Percentiles rank a stretch among this genome's conserved stretches.
These are phyloP conservation scores for Chaetomiaceae sp. DNA, from an alignment of 2,329 filamentous ascomycete genomes.

Conservation along the genomic window DNA sequence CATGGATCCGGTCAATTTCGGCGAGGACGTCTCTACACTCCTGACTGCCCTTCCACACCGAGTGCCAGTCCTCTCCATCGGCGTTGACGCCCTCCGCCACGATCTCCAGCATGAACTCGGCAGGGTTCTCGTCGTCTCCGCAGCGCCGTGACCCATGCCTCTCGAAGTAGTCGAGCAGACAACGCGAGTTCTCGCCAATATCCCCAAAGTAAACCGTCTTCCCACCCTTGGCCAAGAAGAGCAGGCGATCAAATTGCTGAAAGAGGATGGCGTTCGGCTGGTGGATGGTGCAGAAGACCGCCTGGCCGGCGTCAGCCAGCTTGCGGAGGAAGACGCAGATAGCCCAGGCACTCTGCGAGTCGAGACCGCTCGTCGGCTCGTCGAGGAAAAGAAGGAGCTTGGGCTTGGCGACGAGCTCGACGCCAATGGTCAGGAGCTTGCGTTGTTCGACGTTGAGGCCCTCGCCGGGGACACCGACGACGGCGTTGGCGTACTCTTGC, in stretches of 20 bases:
- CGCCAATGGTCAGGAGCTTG: slow-evolving; percentile 57
- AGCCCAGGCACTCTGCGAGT: slow-evolving; percentile 69
- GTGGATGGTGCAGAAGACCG: slow-evolving; percentile 49
- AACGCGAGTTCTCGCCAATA: slow-evolving; percentile 26
- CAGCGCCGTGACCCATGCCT: slow-evolving; percentile 54
- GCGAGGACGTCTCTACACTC: slow-evolving; percentile 48
- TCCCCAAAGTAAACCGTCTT: slow-evolving; percentile 61
- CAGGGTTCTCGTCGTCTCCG: slow-evolving; percentile 59
- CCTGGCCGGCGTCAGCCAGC: slow-evolving; percentile 48
- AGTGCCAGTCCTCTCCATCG: slow-evolving; percentile 57
- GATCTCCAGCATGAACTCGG: slow-evolving; percentile 67
- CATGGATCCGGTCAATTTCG: slow-evolving; percentile 62
- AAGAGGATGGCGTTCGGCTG: slow-evolving; percentile 46
- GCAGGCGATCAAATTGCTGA: slow-evolving; percentile 50
- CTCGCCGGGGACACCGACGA: slow-evolving; percentile 59
- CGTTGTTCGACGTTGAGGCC: slow-evolving; percentile 58
- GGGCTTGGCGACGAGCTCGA: slow-evolving; percentile 53
- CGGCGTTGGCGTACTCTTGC: slow-evolving; percentile 61
- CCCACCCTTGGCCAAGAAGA: slow-evolving; percentile 60
- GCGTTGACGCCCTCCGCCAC: slow-evolving; percentile 40
- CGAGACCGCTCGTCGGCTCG: slow-evolving; percentile 70
- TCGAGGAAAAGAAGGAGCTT: slow-evolving; percentile 62
- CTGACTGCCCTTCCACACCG: slow-evolving; percentile 54
- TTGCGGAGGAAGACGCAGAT: slow-evolving; percentile 67
- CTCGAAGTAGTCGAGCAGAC: slow-evolving; percentile 57